Evolutionary conservation across 192 early-diverging fungal species (phyloP), one percentile per base, ranked within the genome.

Genomic region (Funneliformis geosporum): DNA sequence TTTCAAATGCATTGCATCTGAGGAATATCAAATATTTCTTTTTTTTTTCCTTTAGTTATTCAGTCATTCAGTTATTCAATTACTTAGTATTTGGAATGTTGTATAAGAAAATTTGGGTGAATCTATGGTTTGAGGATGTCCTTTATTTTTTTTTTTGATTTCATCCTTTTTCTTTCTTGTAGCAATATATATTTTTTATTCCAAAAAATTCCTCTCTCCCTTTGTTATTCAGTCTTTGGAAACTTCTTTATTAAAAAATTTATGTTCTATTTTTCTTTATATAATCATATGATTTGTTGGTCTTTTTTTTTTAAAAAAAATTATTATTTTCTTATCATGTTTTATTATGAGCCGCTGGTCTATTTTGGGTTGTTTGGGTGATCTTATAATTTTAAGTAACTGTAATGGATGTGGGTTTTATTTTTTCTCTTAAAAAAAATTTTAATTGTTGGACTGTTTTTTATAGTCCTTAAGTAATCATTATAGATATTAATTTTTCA

Each of bases 321-420:
- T 42, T 42, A 8, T 44, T 69, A 12, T 66, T 33, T 67, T 67
- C 14, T 67, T 67, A 14, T 65, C 64, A 65, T 65, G 23, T 65
- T 27, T 65, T 43, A 65, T n/a, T 42, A 43, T 69, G 39, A 44
- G 21, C 67, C 38, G 9, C n/a, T 44, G 67, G 39, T 69, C 67
- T 69, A 69, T 69, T 33, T 67, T 69, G 33, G 67, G 42, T 69
- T 69, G 39, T 55, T 43, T 40, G 39, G 67, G 33, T 69, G 40
- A 69, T 69, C 39, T 43, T 40, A 43, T 43, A 69, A 40, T 44
- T 43, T 69, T 43, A n/a, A 12, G 18, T 33, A 33, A 33, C 33
- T n/a, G n/a, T 69, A n/a, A 42, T 69, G 50, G 33, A 21, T 69
- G 21, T 42, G 33, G 18, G 28, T 42, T 68, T n/a, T 47, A 11